Conservation (phyloP, 192 early-diverging fungal genomes). For the Backusella sp. region DNA sequence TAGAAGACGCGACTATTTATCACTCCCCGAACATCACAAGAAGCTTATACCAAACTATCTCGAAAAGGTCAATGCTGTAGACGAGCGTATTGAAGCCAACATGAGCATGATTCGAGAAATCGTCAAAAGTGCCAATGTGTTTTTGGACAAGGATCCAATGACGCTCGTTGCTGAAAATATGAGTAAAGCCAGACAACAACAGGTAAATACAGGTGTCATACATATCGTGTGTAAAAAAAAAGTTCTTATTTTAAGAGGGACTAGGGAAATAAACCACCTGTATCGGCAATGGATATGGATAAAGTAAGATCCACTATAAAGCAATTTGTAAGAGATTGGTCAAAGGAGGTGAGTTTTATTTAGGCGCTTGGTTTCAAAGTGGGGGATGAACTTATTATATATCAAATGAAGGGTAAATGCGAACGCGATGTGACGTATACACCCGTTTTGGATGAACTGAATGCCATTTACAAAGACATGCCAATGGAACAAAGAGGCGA, state of each 20-base stretch:
- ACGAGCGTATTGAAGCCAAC: conserved; percentile 60
- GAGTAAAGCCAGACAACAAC: conserved; percentile 19
- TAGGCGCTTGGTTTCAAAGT: background rate
- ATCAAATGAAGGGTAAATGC: conserved; percentile 50
- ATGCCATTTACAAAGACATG: conserved; percentile 53
- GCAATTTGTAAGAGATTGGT: conserved; percentile 97
- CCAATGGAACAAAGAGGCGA: conserved; percentile 40
- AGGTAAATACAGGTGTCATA: conserved; percentile 19
- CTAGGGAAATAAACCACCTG: conserved; percentile 31
- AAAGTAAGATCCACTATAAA: conserved; percentile 86
- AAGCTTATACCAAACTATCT: conserved; percentile 54
- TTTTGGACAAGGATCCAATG: conserved; percentile 40
- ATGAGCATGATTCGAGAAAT: conserved; percentile 55
- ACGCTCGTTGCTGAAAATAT: conserved; percentile 27
- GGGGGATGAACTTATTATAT: background rate
- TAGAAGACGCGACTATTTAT: conserved; percentile 56
- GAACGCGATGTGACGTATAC: conserved; percentile 82
- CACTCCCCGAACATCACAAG: conserved; percentile 64
- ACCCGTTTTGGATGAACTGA: conserved; percentile 75
- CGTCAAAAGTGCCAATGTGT: conserved; percentile 41
- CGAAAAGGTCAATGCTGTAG: conserved; percentile 61
- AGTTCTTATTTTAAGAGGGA: conserved; percentile 4
- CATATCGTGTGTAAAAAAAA: no score
- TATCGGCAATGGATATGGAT: conserved; percentile 79
- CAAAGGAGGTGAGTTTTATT: conserved; percentile 20